phyloP scores from a whole-genome alignment of 352 stramenopile species.

The Globisporangium polare region DNA sequence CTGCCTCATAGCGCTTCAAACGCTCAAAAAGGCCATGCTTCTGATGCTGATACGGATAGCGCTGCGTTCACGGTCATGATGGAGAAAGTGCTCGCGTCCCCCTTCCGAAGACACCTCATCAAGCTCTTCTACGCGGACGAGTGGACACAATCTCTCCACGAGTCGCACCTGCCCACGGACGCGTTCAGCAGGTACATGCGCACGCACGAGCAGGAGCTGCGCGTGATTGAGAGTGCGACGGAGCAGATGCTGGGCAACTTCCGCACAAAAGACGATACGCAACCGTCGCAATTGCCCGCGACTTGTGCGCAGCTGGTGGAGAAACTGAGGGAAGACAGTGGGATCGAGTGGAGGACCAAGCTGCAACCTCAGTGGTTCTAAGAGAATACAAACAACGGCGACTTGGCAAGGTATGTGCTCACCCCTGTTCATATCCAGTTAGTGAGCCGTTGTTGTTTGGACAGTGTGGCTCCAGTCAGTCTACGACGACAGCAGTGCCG shows the following conservation, averaged over 20 bases:
- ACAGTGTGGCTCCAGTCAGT: not conserved
- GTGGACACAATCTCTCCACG: slow-evolving; percentile 50
- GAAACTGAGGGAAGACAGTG: slow-evolving; percentile 18
- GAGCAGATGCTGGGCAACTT: slow-evolving; percentile 62
- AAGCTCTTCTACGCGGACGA: slow-evolving; percentile 53
- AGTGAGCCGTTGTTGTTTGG: not conserved
- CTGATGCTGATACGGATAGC: not conserved
- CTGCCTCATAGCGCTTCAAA: not conserved
- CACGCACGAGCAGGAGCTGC: slow-evolving; percentile 52
- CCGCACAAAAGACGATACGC: slow-evolving; percentile 28
- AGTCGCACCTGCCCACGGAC: slow-evolving; percentile 49
- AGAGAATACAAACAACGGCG: not conserved
- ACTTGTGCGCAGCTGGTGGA: slow-evolving; percentile 26
- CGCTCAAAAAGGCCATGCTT: not conserved
- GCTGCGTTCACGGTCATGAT: slow-evolving; percentile 29
- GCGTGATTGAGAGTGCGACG: slow-evolving; percentile 45
- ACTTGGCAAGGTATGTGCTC: too few relatives aligned
- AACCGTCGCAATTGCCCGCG: slow-evolving; percentile 26
- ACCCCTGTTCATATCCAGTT: not conserved
- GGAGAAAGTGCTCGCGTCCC: slow-evolving; percentile 48
- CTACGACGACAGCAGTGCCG: slow-evolving; percentile 34
- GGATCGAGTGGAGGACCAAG: slow-evolving; percentile 19
- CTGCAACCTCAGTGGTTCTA: slow-evolving; percentile 51
- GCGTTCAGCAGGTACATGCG: slow-evolving; percentile 59
- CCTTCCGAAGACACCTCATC: slow-evolving; percentile 59